Evolutionary conservation across 2,329 filamentous ascomycete species (phyloP), one percentile per base, ranked within the genome.

Genomic region (Neopestalotiopsis clavispora): DNA sequence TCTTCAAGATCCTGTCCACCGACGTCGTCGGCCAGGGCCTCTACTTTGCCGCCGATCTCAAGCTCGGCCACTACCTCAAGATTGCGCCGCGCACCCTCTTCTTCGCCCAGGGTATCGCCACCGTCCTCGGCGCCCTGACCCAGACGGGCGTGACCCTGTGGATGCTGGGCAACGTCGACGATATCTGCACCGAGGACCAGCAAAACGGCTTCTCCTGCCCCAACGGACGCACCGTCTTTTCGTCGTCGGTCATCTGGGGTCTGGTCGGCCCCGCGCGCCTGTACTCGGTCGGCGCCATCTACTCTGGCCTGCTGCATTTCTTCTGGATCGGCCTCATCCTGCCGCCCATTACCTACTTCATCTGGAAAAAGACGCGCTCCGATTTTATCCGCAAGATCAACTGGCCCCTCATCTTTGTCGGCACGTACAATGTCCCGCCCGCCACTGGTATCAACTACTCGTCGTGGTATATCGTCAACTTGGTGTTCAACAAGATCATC

Each of bases 11-110:
- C 20, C 73, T 84, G 4, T 81, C 80, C 3, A 80, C 78, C 1
- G 81, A 83, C 68, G 81, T 82, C 9, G 73, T 75, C 1, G 79
- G 81, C 14, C 83, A 85, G 69, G 83, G 80, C 0, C 78, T 85
- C 17, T 83, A 81, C 52, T 86, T 85, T 67, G 78, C 80, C 1
- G 80, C 82, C 70, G 85, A 87, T 71, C 80, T 86, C 80, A 87
- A 87, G 74, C 75, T 87, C 45, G 85, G 80, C 1, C 84, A 85
- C 68, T 86, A 86, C 74, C 76, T 85, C 67, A 86, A 87, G 72
- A 83, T 87, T 57, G 81, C 84, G 0, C 83, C 82, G 0, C 78
- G 81, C 4, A 83, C 82, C 12, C 77, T 84, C 3, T 87, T 87
- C 74, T 79, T 80, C 42, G 82, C 81, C 7, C 85, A 87, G 74